Base-by-base conservation (phyloP, 306 rosid species). In the Fagus crenata region DNA sequence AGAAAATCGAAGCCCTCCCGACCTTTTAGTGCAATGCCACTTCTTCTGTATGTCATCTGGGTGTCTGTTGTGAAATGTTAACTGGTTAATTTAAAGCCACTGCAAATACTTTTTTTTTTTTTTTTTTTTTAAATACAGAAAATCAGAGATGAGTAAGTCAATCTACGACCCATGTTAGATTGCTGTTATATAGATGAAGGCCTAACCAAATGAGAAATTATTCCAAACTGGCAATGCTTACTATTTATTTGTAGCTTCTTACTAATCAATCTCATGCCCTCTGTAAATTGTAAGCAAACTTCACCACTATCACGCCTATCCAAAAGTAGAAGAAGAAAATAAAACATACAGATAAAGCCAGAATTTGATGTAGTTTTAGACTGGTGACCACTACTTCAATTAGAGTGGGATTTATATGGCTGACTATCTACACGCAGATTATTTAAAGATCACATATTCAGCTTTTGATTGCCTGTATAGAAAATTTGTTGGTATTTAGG, bases 401-500 rank as follows among this genome's bases (percentile, higher is more conserved):
- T 78, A 46, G 53, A 67, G 42, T 40, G 1, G 6, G 9, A 32
- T 14, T 14, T 15, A 7, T 67, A 67, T 18, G 43, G 14, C 4
- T 17, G 69, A 56, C 6, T 53, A 22, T 65, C 74, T 31, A 12
- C 18, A 33, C 11, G 18, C 8, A 60, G 14, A 46, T 4, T 60
- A 32, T 65, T 65, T 5, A 8, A 40, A 55, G 43, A 15, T 76
- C 40, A 39, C 69, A 74, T 70, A 1, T 49, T 15, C 58, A 63
- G 37, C 41, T 75, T 67, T 59, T 72, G 42, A 58, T 51, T 49
- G 49, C 7, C 15, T 67, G 43, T 51, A 22, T 60, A 59, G 49
- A 18, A 54, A 65, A 63, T 71, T 49, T 42, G 17, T 72, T 55
- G 22, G 53, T 56, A 78, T 42, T 71, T 33, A 14, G 65, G 32